These are phyloP conservation scores for Rhodotorula graminis DNA, from an alignment of 768 basidiomycete species.

Conservation along the genomic window DNA sequence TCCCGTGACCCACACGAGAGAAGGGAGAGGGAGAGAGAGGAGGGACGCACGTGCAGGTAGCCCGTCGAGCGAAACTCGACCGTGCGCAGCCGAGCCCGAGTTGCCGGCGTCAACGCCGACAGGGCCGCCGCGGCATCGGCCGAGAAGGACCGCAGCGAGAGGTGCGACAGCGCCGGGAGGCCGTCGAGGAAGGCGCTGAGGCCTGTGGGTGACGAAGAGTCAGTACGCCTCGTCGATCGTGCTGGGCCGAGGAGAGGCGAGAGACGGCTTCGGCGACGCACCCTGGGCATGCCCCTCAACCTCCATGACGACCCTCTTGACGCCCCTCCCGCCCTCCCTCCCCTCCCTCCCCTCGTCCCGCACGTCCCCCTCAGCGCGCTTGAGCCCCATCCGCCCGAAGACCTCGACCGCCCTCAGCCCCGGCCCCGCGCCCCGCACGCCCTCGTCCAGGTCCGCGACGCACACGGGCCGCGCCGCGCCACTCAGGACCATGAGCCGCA, in stretches of 20 bases:
- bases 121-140: background rate
- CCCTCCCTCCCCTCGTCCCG: background rate
- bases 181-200: background rate
- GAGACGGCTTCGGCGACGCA: background rate
- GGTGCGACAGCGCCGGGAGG: background rate
- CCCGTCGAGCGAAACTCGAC: background rate
- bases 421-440: background rate
- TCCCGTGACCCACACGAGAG: too few relatives aligned
- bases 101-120: background rate
- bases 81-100: background rate
- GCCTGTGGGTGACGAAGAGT: background rate
- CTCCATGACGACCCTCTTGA: background rate
- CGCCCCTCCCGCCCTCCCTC: background rate
- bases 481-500: background rate
- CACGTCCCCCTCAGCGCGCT: background rate
- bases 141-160: background rate
- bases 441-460: background rate
- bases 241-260: too few relatives aligned
- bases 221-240: background rate
- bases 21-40: too few relatives aligned
- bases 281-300: constrained; percentile 2
- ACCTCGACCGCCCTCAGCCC: background rate
- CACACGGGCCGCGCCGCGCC: background rate
- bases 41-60: background rate
- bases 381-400: constrained; percentile 1